A percentile compares a stretch with the other conserved stretches of the same genome.
Conservation (phyloP, 257 asterid species). For the Oldenlandia corymbosa region DNA sequence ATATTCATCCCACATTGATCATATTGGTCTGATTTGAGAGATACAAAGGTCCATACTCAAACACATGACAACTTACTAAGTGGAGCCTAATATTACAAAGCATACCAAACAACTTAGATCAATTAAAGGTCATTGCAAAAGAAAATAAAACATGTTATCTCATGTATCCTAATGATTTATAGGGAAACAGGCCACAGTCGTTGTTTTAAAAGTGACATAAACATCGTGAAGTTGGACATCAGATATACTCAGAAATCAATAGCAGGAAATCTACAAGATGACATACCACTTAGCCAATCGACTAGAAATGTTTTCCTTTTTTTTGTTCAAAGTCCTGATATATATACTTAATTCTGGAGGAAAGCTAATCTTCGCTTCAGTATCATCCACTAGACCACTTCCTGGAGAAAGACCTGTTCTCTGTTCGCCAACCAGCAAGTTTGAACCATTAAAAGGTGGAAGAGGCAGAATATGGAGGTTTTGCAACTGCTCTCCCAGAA, state of each 20-base stretch:
- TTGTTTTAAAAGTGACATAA: conserved; percentile 3
- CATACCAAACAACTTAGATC: neutral
- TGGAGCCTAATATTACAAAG: neutral
- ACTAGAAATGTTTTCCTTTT: conserved; percentile 46
- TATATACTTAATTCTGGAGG: conserved; percentile 51
- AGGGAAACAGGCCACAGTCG: neutral
- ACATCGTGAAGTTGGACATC: neutral
- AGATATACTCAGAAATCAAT: conserved; percentile 6
- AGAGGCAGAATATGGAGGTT: conserved; percentile 69
- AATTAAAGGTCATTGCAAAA: neutral
- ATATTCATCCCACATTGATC: neutral
- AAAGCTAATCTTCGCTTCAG: conserved; percentile 28
- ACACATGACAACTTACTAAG: neutral
- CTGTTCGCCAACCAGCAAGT: conserved; percentile 28
- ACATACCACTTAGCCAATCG: conserved; percentile 77
- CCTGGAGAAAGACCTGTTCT: conserved; percentile 26
- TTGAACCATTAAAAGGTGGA: conserved; percentile 36
- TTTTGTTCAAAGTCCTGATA: conserved; percentile 55
- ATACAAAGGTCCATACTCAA: neutral
- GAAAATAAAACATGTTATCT: neutral
- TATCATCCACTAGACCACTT: conserved; percentile 35
- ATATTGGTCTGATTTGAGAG: neutral
- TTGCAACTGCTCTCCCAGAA: conserved; percentile 85
- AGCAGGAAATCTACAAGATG: conserved; percentile 5
- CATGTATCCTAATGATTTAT: too few relatives aligned